phyloP scores from a whole-genome alignment of 768 basidiomycete species.

The Leccinum subgranulosum region DNA sequence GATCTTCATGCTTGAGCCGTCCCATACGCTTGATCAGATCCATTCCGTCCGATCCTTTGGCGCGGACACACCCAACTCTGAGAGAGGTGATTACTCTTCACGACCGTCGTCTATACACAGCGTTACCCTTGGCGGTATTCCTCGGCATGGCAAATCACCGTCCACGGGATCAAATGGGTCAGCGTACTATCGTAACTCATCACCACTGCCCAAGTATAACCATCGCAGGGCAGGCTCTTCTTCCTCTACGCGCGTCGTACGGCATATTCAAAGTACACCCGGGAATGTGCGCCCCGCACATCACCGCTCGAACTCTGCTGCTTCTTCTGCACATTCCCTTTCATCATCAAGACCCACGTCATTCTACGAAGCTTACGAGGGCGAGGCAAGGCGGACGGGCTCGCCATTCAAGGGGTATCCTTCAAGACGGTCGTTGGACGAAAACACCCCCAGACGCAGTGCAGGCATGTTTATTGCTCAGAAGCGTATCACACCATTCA shows the following conservation, averaged over 20 bases:
- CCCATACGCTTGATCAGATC: slow-evolving; percentile 43
- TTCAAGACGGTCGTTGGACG: slow-evolving; percentile 50
- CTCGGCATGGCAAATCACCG: slow-evolving; percentile 69
- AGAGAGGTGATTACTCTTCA: slow-evolving; percentile 73
- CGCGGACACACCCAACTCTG: slow-evolving; percentile 84
- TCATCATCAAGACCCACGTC: slow-evolving; percentile 76
- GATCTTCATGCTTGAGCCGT: slow-evolving; percentile 52
- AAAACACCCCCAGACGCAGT: slow-evolving; percentile 37
- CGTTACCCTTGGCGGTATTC: slow-evolving; percentile 50
- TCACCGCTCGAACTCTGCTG: slow-evolving; percentile 67
- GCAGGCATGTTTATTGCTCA: slow-evolving; percentile 75
- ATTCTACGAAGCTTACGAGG: slow-evolving; percentile 71
- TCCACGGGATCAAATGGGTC: slow-evolving; percentile 78
- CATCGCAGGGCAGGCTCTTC: slow-evolving; percentile 80
- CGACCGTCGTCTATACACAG: slow-evolving; percentile 87
- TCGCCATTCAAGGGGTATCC: slow-evolving; percentile 58
- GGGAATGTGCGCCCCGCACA: slow-evolving; percentile 46
- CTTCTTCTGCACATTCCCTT: slow-evolving; percentile 76
- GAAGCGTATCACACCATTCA: slow-evolving; percentile 73
- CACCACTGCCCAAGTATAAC: slow-evolving; percentile 69
- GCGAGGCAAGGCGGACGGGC: slow-evolving; percentile 56
- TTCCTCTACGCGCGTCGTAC: slow-evolving; percentile 76
- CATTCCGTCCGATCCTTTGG: slow-evolving; percentile 71
- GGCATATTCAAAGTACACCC: slow-evolving; percentile 50
- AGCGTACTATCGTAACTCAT: slow-evolving; percentile 59